These are phyloP conservation scores for Claviceps sp. DNA, from an alignment of 2,329 filamentous ascomycete genomes.

Conservation along the genomic window DNA sequence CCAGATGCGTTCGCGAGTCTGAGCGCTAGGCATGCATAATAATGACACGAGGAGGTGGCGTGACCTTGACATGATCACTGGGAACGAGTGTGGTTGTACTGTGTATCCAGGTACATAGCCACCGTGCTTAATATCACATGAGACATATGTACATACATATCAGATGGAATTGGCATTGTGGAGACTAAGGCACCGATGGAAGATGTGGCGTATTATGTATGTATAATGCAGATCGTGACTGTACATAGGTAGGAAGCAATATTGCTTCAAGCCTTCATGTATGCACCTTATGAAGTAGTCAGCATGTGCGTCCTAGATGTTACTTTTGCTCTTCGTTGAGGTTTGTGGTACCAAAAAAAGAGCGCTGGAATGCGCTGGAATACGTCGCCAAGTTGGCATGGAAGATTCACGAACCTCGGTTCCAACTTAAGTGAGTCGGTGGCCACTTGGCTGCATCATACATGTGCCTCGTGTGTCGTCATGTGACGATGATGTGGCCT, in stretches of 20 bases:
- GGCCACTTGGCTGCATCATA: background rate
- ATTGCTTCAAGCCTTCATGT: no score
- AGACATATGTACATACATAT: background rate
- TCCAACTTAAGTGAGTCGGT: background rate
- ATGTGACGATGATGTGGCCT: background rate
- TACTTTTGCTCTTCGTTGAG: no score
- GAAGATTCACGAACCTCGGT: background rate
- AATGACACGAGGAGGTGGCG: slow-evolving; percentile 8
- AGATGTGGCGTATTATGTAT: background rate
- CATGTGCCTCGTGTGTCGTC: background rate
- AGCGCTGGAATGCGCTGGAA: no score
- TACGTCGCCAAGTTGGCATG: background rate
- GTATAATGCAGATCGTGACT: no score
- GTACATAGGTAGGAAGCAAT: no score
- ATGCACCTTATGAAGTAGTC: no score
- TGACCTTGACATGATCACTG: background rate
- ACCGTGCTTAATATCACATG: background rate
- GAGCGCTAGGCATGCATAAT: slow-evolving; percentile 45
- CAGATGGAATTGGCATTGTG: no score
- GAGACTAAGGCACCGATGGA: background rate
- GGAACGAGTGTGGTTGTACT: background rate
- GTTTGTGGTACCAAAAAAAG: no score
- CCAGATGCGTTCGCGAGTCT: slow-evolving; percentile 70
- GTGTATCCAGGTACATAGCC: background rate
- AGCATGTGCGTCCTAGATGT: no score